phyloP scores from a whole-genome alignment of 345 rosid genomes.

The Brassica incana region DNA sequence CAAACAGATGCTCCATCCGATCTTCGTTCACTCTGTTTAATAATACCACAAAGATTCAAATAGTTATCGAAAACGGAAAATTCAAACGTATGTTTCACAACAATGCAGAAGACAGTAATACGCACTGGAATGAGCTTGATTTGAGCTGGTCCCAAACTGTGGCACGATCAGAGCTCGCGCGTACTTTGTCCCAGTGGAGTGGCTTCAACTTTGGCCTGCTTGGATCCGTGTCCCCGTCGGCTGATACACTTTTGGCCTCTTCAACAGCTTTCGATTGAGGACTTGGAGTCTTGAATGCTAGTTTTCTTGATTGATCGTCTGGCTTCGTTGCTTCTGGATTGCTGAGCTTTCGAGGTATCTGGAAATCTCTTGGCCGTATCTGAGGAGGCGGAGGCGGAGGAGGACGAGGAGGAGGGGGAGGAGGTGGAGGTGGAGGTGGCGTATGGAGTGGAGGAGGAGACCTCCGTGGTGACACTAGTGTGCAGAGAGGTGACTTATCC shows the following conservation, averaged over 20 bases:
- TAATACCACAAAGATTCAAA: constrained; percentile 5
- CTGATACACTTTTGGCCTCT: constrained; percentile 33
- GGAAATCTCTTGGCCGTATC: constrained; percentile 39
- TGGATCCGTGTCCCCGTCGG: constrained; percentile 64
- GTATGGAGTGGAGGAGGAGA: constrained; percentile 65
- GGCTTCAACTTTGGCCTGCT: constrained; percentile 82
- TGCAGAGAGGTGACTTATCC: constrained; percentile 39
- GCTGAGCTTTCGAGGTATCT: constrained; percentile 8
- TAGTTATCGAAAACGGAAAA: background rate
- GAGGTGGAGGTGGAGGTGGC: constrained; percentile 40
- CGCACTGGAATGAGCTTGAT: constrained; percentile 97
- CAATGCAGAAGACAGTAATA: constrained; percentile 3
- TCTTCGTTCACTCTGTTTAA: constrained; percentile 80
- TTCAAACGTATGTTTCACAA: constrained; percentile 2
- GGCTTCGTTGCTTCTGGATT: constrained; percentile 41
- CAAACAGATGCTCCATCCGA: constrained; percentile 94
- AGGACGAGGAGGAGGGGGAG: constrained; percentile 40
- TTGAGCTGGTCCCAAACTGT: constrained; percentile 99
- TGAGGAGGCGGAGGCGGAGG: constrained; percentile 40
- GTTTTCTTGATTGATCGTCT: constrained; percentile 34
- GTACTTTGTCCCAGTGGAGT: constrained; percentile 98
- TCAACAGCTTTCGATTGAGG: constrained; percentile 47
- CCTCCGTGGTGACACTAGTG: constrained; percentile 39
- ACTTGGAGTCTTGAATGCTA: constrained; percentile 47
- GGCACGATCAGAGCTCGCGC: constrained; percentile 94